Percentiles rank a stretch among this genome's conserved stretches.
Conservation (phyloP, 441 rosid genomes). For the Manihot esculenta region DNA sequence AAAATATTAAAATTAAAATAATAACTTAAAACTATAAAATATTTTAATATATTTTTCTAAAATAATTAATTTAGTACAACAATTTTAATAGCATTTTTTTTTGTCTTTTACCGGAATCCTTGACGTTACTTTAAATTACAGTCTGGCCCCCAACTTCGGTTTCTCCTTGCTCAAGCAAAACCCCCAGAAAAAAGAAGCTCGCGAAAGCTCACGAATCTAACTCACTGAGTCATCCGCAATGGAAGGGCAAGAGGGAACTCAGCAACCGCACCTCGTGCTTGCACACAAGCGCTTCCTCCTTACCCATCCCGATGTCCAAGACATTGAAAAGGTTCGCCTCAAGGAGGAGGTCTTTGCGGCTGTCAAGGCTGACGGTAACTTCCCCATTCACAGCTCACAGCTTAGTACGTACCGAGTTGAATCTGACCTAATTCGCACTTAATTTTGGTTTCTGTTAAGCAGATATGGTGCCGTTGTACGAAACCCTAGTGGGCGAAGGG, state of each 20-base stretch:
- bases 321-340: conserved; percentile 91
- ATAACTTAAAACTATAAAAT: too few relatives aligned
- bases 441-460: conserved; percentile 11
- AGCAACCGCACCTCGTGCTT: conserved; percentile 82
- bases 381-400: neutral
- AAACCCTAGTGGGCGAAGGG: conserved; percentile 68
- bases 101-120: too few relatives aligned
- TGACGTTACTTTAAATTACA: too few relatives aligned
- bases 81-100: too few relatives aligned
- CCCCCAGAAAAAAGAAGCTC: neutral
- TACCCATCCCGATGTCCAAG: conserved; percentile 71
- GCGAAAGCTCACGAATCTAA: neutral
- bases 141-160: neutral
- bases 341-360: conserved; percentile 81
- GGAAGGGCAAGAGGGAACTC: conserved; percentile 85
- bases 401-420: neutral
- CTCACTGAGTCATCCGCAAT: conserved; percentile 35
- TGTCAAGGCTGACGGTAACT: conserved; percentile 66
- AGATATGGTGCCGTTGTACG: conserved; percentile 92
- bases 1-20: too few relatives aligned
- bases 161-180: conserved; percentile 36
- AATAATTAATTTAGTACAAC: too few relatives aligned
- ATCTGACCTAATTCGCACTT: conserved; percentile 2
- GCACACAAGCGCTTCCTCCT: conserved; percentile 84
- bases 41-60: too few relatives aligned